Conservation (phyloP, 441 rosid genomes). For the Aleurites moluccanus region DNA sequence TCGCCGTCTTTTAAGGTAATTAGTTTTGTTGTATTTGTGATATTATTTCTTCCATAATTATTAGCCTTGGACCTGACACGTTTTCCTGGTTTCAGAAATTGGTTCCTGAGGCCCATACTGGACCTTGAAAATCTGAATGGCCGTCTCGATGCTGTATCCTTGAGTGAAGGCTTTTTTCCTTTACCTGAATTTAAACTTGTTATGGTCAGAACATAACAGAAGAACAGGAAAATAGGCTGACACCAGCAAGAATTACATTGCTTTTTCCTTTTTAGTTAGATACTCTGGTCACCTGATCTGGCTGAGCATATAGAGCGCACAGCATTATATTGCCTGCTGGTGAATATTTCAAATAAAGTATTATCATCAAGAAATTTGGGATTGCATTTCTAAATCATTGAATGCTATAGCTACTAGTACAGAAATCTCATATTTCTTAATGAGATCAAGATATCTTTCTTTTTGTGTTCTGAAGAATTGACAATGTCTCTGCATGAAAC, state of each 20-base stretch:
- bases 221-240: neutral
- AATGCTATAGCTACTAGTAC: constrained; percentile 16
- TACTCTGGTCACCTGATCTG: too few relatives aligned
- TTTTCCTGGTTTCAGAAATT: constrained; percentile 58
- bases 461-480: constrained; percentile 73
- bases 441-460: constrained; percentile 75
- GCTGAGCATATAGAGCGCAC: constrained; percentile 3
- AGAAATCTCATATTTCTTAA: constrained; percentile 41
- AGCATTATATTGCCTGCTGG: neutral
- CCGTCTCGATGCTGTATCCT: constrained; percentile 97
- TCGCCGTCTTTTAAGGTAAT: constrained; percentile 80
- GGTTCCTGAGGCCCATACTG: constrained; percentile 97
- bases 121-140: constrained; percentile 68
- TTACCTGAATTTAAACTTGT: constrained; percentile 17
- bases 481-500: constrained; percentile 79
- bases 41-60: constrained; percentile 17
- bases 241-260: neutral
- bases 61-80: constrained; percentile 20
- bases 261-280: too few relatives aligned
- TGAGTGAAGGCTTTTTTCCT: constrained; percentile 21
- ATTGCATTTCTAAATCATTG: constrained; percentile 3
- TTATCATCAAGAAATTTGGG: neutral
- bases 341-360: constrained; percentile 7
- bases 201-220: constrained; percentile 12
- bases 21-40: constrained; percentile 26